These are phyloP conservation scores for Phaeosphaeriaceae sp. DNA, from an alignment of 2,329 filamentous ascomycete genomes.

Conservation along the genomic window DNA sequence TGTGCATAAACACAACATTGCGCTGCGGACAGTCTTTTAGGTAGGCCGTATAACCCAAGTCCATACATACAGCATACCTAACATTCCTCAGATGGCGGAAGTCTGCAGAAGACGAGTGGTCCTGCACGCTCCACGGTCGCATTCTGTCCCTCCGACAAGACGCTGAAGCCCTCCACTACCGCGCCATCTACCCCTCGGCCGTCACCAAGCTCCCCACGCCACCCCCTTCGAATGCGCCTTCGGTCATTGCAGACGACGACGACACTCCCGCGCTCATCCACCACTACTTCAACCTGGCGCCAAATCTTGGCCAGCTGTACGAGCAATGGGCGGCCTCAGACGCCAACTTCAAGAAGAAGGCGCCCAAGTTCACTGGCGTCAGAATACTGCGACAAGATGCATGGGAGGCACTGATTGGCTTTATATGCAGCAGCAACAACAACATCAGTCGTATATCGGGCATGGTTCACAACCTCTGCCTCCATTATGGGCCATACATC, in stretches of 20 bases:
- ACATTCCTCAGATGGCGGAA: slow-evolving; percentile 75
- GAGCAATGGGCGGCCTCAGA: slow-evolving; percentile 86
- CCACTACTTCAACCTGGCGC: slow-evolving; percentile 85
- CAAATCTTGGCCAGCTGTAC: slow-evolving; percentile 80
- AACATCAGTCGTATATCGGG: slow-evolving; percentile 94
- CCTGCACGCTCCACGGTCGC: slow-evolving; percentile 83
- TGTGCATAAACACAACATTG: slow-evolving; percentile 93
- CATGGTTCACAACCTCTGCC: slow-evolving; percentile 94
- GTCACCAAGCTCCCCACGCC: slow-evolving; percentile 43
- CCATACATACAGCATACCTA: slow-evolving; percentile 59
- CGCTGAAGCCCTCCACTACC: slow-evolving; percentile 77
- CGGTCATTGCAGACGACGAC: slow-evolving; percentile 56
- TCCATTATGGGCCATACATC: slow-evolving; percentile 81
- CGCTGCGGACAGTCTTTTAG: slow-evolving; percentile 94
- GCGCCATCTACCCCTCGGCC: slow-evolving; percentile 64
- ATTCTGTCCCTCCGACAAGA: slow-evolving; percentile 88
- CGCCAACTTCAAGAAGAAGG: slow-evolving; percentile 85
- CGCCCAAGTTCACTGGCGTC: slow-evolving; percentile 86
- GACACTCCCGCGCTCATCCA: slow-evolving; percentile 78
- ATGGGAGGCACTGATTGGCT: slow-evolving; percentile 92
- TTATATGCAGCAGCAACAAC: slow-evolving; percentile 99
- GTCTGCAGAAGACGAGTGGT: slow-evolving; percentile 81
- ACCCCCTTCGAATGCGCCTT: slow-evolving; percentile 48
- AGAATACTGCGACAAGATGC: slow-evolving; percentile 93
- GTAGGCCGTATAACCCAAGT: slow-evolving; percentile 44